Evolutionary conservation across 176 grass and related monocot species (phyloP), one percentile per base, ranked within the genome.

Genomic region (Dactylis glomerata): DNA sequence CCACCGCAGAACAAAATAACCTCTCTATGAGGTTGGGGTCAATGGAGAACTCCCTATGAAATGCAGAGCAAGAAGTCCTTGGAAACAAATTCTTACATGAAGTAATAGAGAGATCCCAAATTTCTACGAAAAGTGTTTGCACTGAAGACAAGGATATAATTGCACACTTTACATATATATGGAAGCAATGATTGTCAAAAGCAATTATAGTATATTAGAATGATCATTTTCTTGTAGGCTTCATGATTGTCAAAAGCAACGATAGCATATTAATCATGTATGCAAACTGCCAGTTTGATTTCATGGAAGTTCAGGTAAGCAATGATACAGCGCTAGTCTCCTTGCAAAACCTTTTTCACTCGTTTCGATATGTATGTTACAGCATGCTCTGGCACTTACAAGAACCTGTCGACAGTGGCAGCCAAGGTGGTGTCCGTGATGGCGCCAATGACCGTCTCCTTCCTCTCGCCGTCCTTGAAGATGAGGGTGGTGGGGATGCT

Each of bases 401-500:
- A 82, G 34, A 87, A 91, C 47, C 82, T 92, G 70, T 88, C 86
- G 10, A 92, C 86, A 1, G 28, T 88, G 26, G 50, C 61, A 1
- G 84, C 77, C 51, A 89, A 63, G 6, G 76, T 61, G 23, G 58
- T 84, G 67, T 89, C 89, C 0, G 71, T 33, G 19, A 94, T 81
- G 8, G 89, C 83, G 0, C 92, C 89, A 10, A 94, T 84, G 13
- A 89, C 76, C 2, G 74, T 77, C 22, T 94, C 89, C 14, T 91
- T 94, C 81, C 86, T 91, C 64, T 94, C 89, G 1, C 92, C 92
- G 3, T 85, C 59, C 68, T 89, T 89, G 86, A 94, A 94, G 13
- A 94, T 62, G 17, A 94, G 67, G 58, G 89, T 86, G 17, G 92
- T 94, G 10, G 92, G 92, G 76, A 94, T 89, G 89, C 92, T 94